A percentile compares a stretch with the other conserved stretches of the same genome.
Evolutionary conservation across 495 filamentous ascomycete species (phyloP).

Genomic region (Podospora pseudocomata): DNA sequence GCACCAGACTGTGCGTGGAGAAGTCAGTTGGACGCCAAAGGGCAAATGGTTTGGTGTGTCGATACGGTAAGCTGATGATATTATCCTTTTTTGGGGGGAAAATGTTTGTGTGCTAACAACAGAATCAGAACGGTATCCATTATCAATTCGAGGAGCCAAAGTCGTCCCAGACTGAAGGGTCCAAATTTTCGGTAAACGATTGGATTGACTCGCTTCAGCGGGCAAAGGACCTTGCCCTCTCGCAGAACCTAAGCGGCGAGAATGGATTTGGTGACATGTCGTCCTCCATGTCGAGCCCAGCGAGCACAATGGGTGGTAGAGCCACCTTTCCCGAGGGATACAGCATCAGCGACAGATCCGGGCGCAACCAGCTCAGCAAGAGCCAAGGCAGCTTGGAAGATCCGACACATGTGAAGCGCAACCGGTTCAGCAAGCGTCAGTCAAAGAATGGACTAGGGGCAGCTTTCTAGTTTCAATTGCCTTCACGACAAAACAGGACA

Average conservation of each 20-base stretch:
- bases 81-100: neutral
- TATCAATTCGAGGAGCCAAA: slow-evolving; percentile 78
- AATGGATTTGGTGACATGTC: slow-evolving; percentile 68
- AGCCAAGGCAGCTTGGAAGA: slow-evolving; percentile 57
- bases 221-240: slow-evolving; percentile 74
- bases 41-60: slow-evolving; percentile 81
- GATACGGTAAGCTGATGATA: slow-evolving; percentile 71
- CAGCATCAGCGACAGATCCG: slow-evolving; percentile 46
- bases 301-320: slow-evolving; percentile 64
- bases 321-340: slow-evolving; percentile 39
- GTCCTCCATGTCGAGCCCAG: slow-evolving; percentile 68
- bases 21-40: slow-evolving; percentile 76
- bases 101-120: neutral
- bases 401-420: slow-evolving; percentile 52
- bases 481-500: neutral
- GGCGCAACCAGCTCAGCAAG: slow-evolving; percentile 51
- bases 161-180: slow-evolving; percentile 29
- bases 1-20: slow-evolving; percentile 68
- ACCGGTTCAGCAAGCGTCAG: slow-evolving; percentile 85
- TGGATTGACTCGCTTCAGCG: slow-evolving; percentile 84
- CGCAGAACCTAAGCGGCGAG: slow-evolving; percentile 63
- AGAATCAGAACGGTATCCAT: slow-evolving; percentile 72
- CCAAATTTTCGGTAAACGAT: slow-evolving; percentile 63
- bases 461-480: slow-evolving; percentile 22
- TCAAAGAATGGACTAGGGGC: slow-evolving; percentile 86